Evolutionary conservation across 495 filamentous ascomycete species (phyloP), one percentile per base, ranked within the genome.

Genomic region (Penicillium riverlandense): DNA sequence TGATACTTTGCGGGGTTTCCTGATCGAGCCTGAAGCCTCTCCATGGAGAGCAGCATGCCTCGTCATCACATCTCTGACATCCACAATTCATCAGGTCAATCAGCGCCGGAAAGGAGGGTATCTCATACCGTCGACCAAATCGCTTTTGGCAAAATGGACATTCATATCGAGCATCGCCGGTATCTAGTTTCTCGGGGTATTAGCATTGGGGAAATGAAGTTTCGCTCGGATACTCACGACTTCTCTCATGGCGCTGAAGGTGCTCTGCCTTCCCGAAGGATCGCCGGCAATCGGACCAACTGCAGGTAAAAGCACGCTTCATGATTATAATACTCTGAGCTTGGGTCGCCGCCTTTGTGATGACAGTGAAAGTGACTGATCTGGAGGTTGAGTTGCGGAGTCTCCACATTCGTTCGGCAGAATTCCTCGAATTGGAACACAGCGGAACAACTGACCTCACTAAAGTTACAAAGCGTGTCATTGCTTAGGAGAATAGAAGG

Each of bases 111-210:
- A 44, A 32, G 42, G n/a, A 37, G 36, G 29, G 35, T 9, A 40
- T 29, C 8, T 40, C 38, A 37, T 37, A 44, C 42, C 42, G 34
- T 38, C 42, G 42, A 44, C 34, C 42, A 44, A 44, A 44, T 27
- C 42, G 42, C 42, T 44, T 44, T 44, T 44, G 34, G 27, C 42
- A 44, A 30, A 44, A 35, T 44, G 42, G 42, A 38, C 42, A 44
- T 37, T 44, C 42, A 31, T 44, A 44, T 44, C 36, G 34, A 35
- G 36, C 42, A 44, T 44, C 42, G 12, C 42, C 42, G 42, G 42
- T 37, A 32, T 44, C 42, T 44, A 43, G 22, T 22, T 22, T 43
- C 34, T 27, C 33, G 15, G 10, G 29, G 35, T 34, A 31, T 43
- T 31, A 43, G 40, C 30, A 11, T n/a, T 11, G 14, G 40, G 13